phyloP scores from a whole-genome alignment of 1,139 yeast genomes.

The Magnusiomyces sp. region DNA sequence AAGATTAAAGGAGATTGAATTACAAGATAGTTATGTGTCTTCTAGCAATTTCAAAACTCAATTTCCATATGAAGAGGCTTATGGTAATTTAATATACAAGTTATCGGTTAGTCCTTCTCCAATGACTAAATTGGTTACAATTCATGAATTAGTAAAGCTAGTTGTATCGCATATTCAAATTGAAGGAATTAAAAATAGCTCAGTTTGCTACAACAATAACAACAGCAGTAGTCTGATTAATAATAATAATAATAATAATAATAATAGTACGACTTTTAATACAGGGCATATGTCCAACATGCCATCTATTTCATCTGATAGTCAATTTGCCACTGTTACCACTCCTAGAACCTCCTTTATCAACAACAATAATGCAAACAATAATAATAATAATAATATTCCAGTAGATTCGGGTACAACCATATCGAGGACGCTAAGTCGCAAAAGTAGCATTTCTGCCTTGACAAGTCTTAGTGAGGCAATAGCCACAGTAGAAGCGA shows the following conservation, averaged over 20 bases:
- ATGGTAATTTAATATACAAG: conserved; percentile 21
- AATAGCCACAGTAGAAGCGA: conserved; percentile 26
- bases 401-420: no score
- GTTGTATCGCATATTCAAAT: conserved; percentile 21
- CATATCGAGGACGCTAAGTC: conserved; percentile 9
- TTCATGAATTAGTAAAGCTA: conserved; percentile 26
- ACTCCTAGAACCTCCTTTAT: conserved; percentile 4
- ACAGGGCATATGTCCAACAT: not conserved
- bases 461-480: conserved; percentile 23
- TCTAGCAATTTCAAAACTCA: conserved; percentile 1
- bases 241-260: no score
- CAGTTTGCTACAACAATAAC: conserved; percentile 14
- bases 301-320: not conserved
- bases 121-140: conserved; percentile 23
- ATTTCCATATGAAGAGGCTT: conserved; percentile 26
- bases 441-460: conserved; percentile 15
- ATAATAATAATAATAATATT: not conserved
- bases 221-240: not conserved
- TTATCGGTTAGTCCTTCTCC: conserved; percentile 28
- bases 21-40: not conserved
- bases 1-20: not conserved
- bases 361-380: no score
- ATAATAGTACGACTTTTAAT: not conserved
- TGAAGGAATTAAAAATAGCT: conserved; percentile 8
- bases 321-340: not conserved